Percentiles rank a stretch among this genome's conserved stretches.
phyloP scores from a whole-genome alignment of 108 stramenopile species.

The Fistulifera solaris region DNA sequence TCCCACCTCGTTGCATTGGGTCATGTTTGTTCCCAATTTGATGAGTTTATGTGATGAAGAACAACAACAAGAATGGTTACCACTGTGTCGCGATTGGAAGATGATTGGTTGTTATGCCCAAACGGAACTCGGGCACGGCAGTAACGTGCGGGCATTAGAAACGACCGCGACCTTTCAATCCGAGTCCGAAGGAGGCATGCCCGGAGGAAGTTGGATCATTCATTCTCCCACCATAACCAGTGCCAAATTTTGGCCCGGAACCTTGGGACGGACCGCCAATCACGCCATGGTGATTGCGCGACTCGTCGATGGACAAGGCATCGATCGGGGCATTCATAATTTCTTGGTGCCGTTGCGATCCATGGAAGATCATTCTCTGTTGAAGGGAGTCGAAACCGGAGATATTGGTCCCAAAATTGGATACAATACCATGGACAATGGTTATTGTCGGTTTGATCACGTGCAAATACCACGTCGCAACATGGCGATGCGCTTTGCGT shows the following conservation, averaged over 20 bases:
- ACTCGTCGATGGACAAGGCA: constrained; percentile 80
- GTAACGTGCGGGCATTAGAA: constrained; percentile 88
- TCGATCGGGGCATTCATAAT: constrained; percentile 84
- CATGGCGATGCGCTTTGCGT: constrained; percentile 89
- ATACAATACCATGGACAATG: constrained; percentile 98
- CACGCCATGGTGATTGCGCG: constrained; percentile 97
- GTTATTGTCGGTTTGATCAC: constrained; percentile 75
- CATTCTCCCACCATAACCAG: constrained; percentile 85
- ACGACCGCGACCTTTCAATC: constrained; percentile 89
- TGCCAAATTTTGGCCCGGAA: constrained; percentile 94
- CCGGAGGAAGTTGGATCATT: constrained; percentile 73
- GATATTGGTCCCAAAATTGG: constrained; percentile 96
- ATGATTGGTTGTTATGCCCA: constrained; percentile 95
- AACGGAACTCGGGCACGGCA: constrained; percentile 92
- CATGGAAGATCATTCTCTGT: constrained; percentile 60
- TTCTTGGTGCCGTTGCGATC: constrained; percentile 89
- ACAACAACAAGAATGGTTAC: constrained; percentile 85
- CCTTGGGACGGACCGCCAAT: constrained; percentile 85
- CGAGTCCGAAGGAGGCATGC: constrained; percentile 44
- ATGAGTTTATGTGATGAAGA: constrained; percentile 75
- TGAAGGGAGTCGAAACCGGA: constrained; percentile 87
- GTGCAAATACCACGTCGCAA: constrained; percentile 84
- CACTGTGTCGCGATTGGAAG: constrained; percentile 83
- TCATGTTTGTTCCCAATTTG: constrained; percentile 90
- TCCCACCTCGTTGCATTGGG: constrained; percentile 79